Conservation (phyloP, 23 red algal genomes). For the Gracilaria caudata region DNA sequence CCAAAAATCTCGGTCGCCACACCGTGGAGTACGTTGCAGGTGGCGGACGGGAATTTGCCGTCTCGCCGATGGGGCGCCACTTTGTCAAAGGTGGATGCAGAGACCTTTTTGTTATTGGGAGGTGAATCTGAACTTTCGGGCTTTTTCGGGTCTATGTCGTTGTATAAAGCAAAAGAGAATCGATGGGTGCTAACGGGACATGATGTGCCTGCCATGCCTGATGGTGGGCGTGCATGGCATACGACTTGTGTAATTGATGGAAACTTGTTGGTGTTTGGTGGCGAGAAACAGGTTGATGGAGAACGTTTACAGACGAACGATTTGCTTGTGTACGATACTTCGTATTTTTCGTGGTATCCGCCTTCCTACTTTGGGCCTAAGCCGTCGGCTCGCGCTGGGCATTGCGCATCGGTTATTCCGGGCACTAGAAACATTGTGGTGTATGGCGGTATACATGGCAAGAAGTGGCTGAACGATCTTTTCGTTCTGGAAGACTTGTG, state of each 20-base stretch:
- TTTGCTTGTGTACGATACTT: conserved; percentile 30
- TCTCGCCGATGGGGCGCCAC: conserved; percentile 54
- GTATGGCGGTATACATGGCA: conserved; percentile 65
- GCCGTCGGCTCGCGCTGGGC: conserved; percentile 52
- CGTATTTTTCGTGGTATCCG: conserved; percentile 42
- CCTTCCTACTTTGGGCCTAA: conserved; percentile 9
- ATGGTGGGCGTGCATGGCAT: conserved; percentile 53
- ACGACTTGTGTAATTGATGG: conserved; percentile 28
- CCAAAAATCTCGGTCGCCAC: conserved; percentile 5
- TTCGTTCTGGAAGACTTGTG: conserved; percentile 48
- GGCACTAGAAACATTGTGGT: conserved; percentile 27
- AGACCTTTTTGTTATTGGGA: conserved; percentile 26
- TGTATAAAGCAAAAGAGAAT: conserved; percentile 7
- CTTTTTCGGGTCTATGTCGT: conserved; percentile 22
- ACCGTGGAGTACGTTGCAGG: conserved; percentile 17
- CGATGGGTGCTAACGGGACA: conserved; percentile 35
- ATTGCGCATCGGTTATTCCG: conserved; percentile 42
- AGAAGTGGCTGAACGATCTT: conserved; percentile 55
- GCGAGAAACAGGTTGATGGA: conserved; percentile 45
- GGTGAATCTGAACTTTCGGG: conserved; percentile 45
- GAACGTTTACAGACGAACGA: conserved; percentile 43
- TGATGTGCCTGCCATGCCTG: conserved; percentile 42
- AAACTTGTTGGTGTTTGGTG: conserved; percentile 50
- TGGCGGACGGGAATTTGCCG: conserved; percentile 10
- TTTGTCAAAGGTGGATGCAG: conserved; percentile 19